Conservation (phyloP, 2,329 filamentous ascomycete species). For the Sarocladium brachiariae region DNA sequence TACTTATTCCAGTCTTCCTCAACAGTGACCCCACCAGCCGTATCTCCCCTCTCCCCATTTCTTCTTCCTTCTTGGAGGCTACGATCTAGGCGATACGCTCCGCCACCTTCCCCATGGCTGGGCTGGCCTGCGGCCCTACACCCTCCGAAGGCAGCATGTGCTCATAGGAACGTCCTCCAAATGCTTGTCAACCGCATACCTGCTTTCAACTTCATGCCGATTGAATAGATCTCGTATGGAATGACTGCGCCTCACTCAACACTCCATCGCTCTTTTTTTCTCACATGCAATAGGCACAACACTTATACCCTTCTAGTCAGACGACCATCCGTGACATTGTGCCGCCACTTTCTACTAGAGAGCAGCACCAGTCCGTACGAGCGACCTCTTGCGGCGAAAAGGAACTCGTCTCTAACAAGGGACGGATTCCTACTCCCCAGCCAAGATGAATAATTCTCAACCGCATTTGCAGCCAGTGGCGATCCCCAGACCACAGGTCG, state of each 20-base stretch:
- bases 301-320: background rate
- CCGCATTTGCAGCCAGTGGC: slow-evolving; percentile 37
- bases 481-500: slow-evolving; percentile 71
- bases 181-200: background rate
- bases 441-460: slow-evolving; percentile 34
- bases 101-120: background rate
- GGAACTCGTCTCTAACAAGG: background rate
- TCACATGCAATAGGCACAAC: background rate
- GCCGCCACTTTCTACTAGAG: no score
- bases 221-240: no score
- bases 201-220: background rate
- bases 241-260: background rate
- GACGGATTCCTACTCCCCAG: slow-evolving; percentile 9
- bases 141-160: slow-evolving; percentile 4
- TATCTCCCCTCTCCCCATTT: background rate
- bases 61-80: background rate
- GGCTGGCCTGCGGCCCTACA: background rate
- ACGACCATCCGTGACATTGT: no score
- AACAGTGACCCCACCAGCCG: background rate
- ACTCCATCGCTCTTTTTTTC: no score
- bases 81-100: background rate
- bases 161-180: background rate
- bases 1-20: no score
- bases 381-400: background rate
- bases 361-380: no score